phyloP scores from a whole-genome alignment of 345 rosid genomes.

The Psidium friedrichsthalianum region DNA sequence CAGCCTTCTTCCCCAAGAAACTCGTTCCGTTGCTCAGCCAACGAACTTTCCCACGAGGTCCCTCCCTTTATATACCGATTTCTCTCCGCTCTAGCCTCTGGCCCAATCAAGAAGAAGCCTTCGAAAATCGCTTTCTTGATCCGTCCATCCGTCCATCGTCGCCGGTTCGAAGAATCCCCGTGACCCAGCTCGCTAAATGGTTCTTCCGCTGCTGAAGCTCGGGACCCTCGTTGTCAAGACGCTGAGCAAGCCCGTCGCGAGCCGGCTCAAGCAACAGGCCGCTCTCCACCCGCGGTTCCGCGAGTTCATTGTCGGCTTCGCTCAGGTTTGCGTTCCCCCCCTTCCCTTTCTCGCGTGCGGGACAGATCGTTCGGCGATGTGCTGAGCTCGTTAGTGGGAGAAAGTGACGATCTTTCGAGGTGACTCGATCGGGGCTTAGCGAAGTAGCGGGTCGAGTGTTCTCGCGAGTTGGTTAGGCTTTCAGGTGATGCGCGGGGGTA shows the following conservation, averaged over 20 bases:
- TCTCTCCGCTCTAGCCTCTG: not conserved
- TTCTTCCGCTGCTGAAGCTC: conserved; percentile 57
- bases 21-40: not conserved
- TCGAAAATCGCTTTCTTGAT: not conserved
- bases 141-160: not conserved
- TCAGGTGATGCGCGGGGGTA: not conserved
- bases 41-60: not conserved
- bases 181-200: conserved; percentile 20
- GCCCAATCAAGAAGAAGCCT: not conserved
- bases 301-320: conserved; percentile 46
- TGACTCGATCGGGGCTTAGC: not conserved
- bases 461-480: not conserved
- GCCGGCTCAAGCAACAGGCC: conserved; percentile 70
- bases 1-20: not conserved
- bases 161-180: not conserved
- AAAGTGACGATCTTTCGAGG: not conserved
- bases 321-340: conserved; percentile 40
- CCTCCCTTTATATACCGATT: not conserved
- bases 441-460: not conserved
- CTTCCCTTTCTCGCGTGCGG: not conserved
- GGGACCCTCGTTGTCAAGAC: conserved; percentile 66
- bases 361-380: not conserved
- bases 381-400: not conserved
- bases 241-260: conserved; percentile 65
- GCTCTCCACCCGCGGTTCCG: conserved; percentile 74